Conservation (phyloP, 306 rosid genomes). For the Prunus dulcis region DNA sequence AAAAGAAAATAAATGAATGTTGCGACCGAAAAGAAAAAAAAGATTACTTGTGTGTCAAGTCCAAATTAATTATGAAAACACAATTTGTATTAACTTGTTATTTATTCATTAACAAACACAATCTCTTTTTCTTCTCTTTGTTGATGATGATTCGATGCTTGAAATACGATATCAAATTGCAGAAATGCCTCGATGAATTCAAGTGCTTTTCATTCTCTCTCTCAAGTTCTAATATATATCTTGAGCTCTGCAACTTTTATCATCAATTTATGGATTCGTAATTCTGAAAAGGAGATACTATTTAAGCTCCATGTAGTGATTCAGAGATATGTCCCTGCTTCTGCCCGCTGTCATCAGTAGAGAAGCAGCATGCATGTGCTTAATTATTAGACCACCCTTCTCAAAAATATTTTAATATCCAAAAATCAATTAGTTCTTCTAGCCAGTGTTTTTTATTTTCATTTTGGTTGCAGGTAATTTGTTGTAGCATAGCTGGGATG, state of each 20-base stretch:
- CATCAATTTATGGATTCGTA: background rate
- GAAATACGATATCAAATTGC: background rate
- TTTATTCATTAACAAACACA: no score
- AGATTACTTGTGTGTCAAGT: no score
- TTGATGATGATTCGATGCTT: background rate
- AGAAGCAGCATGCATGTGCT: background rate
- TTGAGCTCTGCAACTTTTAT: background rate
- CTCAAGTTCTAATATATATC: background rate
- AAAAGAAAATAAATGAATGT: no score
- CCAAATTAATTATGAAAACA: no score
- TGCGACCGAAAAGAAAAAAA: no score
- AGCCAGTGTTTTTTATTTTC: background rate
- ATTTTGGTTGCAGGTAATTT: no score
- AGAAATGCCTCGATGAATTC: background rate
- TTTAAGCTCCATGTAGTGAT: background rate
- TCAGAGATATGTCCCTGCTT: slow-evolving; percentile 5
- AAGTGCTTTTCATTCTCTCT: background rate
- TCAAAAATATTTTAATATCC: background rate
- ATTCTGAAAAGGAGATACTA: background rate
- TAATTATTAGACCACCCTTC: background rate
- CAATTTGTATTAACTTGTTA: no score
- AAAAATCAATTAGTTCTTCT: background rate
- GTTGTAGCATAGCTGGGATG: no score
- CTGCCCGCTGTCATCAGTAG: slow-evolving; percentile 6
- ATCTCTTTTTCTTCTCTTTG: no score